These are phyloP conservation scores for Vitis vinifera DNA, from an alignment of 164 flowering plant genomes.

Conservation along the genomic window ASM3070453v1 NC_081822.1:23993501-23994000, in stretches of 20 bases:
- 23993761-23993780: conserved; percentile 83
- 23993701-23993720: conserved; percentile 71
- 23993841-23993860: neutral
- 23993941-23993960: neutral
- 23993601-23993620: conserved; percentile 90
- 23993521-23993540: neutral
- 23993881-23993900: neutral
- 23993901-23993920: neutral
- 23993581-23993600: conserved; percentile 97
- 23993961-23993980: neutral
- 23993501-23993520: neutral
- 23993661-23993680: conserved; percentile 24
- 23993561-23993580: conserved; percentile 87
- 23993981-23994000: neutral
- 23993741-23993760: conserved; percentile 81
- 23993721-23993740: conserved; percentile 60
- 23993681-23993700: conserved; percentile 34
- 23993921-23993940: neutral
- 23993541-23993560: conserved; percentile 50
- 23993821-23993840: neutral
- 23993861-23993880: neutral
- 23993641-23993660: conserved; percentile 34
- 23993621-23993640: conserved; percentile 80
- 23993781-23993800: conserved; percentile 63
- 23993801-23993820: conserved; percentile 42